Evolutionary conservation across 805 yeast genomes (phyloP).

Genomic region (Cyberlindnera nakhonratchasimensis): DNA sequence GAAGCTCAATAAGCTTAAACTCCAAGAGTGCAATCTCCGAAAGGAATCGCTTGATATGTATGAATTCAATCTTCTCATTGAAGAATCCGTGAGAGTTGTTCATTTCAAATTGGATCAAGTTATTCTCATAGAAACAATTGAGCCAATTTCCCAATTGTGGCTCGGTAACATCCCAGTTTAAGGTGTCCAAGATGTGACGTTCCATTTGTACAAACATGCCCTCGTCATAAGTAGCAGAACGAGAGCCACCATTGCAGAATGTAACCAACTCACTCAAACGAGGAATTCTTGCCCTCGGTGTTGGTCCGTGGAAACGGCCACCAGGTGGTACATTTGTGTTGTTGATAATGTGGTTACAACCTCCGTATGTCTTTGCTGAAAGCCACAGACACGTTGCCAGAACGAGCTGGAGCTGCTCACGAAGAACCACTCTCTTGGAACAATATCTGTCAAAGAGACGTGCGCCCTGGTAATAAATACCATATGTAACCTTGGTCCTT

Average conservation of each 20-base stretch:
- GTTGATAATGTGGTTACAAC: slow-evolving; percentile 64
- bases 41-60: slow-evolving; percentile 47
- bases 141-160: slow-evolving; percentile 54
- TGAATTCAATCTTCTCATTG: slow-evolving; percentile 34
- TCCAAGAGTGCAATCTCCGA: slow-evolving; percentile 48
- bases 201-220: slow-evolving; percentile 86
- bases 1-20: slow-evolving; percentile 39
- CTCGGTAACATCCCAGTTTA: slow-evolving; percentile 70
- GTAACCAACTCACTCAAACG: slow-evolving; percentile 66
- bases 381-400: slow-evolving; percentile 93
- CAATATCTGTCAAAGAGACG: slow-evolving; percentile 88
- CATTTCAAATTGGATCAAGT: slow-evolving; percentile 36
- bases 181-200: slow-evolving; percentile 63
- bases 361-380: slow-evolving; percentile 80
- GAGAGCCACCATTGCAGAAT: slow-evolving; percentile 62
- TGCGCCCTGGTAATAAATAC: slow-evolving; percentile 63
- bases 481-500: slow-evolving; percentile 61
- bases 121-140: slow-evolving; percentile 41
- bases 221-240: slow-evolving; percentile 54
- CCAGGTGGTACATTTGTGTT: slow-evolving; percentile 47
- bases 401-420: slow-evolving; percentile 85
- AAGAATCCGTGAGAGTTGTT: slow-evolving; percentile 23
- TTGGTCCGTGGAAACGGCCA: slow-evolving; percentile 64
- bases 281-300: slow-evolving; percentile 72
- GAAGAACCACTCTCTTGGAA: slow-evolving; percentile 77